Evolutionary conservation across 495 filamentous ascomycete genomes (phyloP).

Genomic region (Glonium stellatum): DNA sequence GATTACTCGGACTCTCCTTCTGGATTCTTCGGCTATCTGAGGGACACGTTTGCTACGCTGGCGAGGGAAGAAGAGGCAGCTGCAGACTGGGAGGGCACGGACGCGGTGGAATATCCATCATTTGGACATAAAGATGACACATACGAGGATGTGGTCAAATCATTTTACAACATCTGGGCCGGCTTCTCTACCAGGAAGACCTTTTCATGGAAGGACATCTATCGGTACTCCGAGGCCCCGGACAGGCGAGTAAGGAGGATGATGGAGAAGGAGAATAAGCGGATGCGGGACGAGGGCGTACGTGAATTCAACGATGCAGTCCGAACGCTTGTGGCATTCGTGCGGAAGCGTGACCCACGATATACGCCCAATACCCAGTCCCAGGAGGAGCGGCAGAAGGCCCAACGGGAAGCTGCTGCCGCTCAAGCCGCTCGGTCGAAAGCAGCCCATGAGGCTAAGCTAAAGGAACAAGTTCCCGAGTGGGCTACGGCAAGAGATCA

Average conservation of each 20-base stretch:
- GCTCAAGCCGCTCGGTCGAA: slow-evolving; percentile 80
- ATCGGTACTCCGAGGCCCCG: slow-evolving; percentile 74
- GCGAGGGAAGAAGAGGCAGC: slow-evolving; percentile 73
- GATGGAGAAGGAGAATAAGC: slow-evolving; percentile 95
- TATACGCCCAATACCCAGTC: slow-evolving; percentile 62
- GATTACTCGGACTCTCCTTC: slow-evolving; percentile 66
- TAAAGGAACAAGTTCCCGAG: slow-evolving; percentile 61
- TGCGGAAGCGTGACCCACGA: slow-evolving; percentile 86
- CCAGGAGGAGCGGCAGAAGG: slow-evolving; percentile 73
- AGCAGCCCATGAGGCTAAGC: slow-evolving; percentile 69
- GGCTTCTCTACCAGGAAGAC: slow-evolving; percentile 76
- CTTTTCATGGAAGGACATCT: slow-evolving; percentile 84
- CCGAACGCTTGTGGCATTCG: slow-evolving; percentile 76
- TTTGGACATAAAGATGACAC: slow-evolving; percentile 66
- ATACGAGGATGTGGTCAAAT: slow-evolving; percentile 63
- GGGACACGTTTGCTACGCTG: slow-evolving; percentile 68
- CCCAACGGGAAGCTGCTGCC: slow-evolving; percentile 66
- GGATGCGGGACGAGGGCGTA: slow-evolving; percentile 70
- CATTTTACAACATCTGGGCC: slow-evolving; percentile 78
- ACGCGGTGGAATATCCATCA: slow-evolving; percentile 59
- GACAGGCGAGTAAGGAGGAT: slow-evolving; percentile 74
- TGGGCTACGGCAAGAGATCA: slow-evolving; percentile 61
- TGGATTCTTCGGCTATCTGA: slow-evolving; percentile 77
- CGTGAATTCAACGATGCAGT: slow-evolving; percentile 92
- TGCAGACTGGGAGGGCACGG: slow-evolving; percentile 57